A percentile compares a stretch with the other conserved stretches of the same genome.
Evolutionary conservation across 2,329 filamentous ascomycete genomes (phyloP).

Genomic region (Huntiella abstrusa): DNA sequence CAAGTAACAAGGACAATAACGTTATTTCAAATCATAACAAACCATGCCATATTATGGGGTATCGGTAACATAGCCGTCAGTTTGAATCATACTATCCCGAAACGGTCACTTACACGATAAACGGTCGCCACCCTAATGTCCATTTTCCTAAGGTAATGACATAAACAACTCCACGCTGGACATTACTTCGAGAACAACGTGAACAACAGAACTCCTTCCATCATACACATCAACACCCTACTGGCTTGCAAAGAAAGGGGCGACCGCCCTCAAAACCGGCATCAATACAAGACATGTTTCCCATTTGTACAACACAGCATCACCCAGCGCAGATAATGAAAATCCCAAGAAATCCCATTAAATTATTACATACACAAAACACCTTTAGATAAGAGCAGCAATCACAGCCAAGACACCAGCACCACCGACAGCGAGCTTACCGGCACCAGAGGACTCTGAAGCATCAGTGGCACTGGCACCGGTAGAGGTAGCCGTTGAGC

Average conservation of each 20-base stretch:
- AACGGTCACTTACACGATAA: no score
- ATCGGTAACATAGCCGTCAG: no score
- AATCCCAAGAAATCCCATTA: not conserved
- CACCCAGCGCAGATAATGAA: not conserved
- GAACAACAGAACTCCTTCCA: not conserved
- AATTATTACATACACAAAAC: constrained; percentile 11
- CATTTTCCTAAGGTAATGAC: no score
- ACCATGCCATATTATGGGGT: no score
- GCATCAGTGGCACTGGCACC: constrained; percentile 13
- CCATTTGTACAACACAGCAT: not conserved
- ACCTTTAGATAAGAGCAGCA: constrained; percentile 20
- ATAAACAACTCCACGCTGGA: no score
- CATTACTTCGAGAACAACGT: not conserved
- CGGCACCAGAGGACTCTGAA: constrained; percentile 17
- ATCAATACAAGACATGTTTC: not conserved
- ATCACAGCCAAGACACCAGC: constrained; percentile 22
- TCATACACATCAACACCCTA: not conserved
- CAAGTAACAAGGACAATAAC: no score
- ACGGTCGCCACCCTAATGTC: no score
- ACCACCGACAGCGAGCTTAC: constrained; percentile 19
- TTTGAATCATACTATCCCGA: no score
- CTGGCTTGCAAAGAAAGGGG: not conserved
- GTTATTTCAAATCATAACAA: no score
- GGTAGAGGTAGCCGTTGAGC: constrained; percentile 12
- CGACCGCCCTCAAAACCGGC: no score